Evolutionary conservation across 345 rosid genomes (phyloP).

Genomic region (Trapa incisa): DNA sequence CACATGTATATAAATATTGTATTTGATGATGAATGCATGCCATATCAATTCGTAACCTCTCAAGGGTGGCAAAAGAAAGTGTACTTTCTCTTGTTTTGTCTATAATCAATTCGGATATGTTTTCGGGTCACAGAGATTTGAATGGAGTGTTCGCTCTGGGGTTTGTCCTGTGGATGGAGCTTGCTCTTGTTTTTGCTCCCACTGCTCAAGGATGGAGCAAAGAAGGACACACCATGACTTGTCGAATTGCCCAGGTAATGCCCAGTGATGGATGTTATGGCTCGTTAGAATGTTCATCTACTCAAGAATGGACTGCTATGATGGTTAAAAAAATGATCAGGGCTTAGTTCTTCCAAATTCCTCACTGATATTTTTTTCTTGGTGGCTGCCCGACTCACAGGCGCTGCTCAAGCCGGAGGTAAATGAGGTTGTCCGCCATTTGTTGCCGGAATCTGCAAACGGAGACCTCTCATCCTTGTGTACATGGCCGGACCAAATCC

Average conservation of each 20-base stretch:
- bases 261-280: background rate
- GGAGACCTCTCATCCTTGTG: constrained; percentile 59
- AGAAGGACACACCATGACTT: constrained; percentile 83
- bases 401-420: constrained; percentile 60
- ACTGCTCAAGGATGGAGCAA: constrained; percentile 67
- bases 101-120: constrained; percentile 13
- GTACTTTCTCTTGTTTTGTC: constrained; percentile 3
- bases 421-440: constrained; percentile 42
- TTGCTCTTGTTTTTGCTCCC: constrained; percentile 26
- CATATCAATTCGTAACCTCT: constrained; percentile 9
- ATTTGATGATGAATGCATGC: background rate
- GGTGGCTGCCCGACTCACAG: constrained; percentile 14
- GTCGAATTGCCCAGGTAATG: constrained; percentile 76
- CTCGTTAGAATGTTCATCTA: background rate
- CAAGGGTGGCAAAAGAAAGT: constrained; percentile 8
- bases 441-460: constrained; percentile 36
- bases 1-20: constrained; percentile 6
- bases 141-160: constrained; percentile 12
- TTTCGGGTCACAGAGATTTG: background rate
- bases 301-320: background rate
- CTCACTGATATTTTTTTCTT: constrained; percentile 1
- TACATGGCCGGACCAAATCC: constrained; percentile 64
- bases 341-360: too few relatives aligned
- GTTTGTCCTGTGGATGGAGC: constrained; percentile 16
- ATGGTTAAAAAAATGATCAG: too few relatives aligned